These are phyloP conservation scores for Chrysophaeum taylorii DNA, from an alignment of 352 stramenopile genomes.

Conservation along the genomic window DNA sequence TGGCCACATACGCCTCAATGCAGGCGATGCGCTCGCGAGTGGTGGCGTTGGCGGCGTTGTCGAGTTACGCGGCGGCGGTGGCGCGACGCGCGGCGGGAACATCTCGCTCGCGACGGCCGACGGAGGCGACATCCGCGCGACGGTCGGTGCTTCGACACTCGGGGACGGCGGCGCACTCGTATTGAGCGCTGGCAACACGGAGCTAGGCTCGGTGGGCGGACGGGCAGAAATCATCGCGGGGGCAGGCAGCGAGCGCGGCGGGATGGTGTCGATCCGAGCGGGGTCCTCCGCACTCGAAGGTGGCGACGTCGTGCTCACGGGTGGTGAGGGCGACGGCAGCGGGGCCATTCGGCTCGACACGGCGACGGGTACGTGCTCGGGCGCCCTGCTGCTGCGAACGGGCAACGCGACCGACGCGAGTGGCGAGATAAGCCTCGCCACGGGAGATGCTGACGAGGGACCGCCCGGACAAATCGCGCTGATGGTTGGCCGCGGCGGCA, in stretches of 20 bases:
- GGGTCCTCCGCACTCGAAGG: neutral
- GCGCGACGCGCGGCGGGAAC: neutral
- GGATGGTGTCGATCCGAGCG: neutral
- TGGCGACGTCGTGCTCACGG: no score
- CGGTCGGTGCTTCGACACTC: neutral
- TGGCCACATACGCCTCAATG: neutral
- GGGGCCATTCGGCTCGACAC: conserved; percentile 3
- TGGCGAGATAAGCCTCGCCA: neutral
- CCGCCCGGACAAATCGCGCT: neutral
- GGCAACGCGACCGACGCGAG: no score
- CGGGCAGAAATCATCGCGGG: neutral
- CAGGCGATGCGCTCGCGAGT: neutral
- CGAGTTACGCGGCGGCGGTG: neutral
- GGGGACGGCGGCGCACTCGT: neutral
- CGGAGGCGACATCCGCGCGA: neutral
- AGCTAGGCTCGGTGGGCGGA: neutral
- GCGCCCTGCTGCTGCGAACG: no score
- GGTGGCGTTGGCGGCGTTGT: conserved; percentile 1
- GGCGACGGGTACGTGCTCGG: neutral
- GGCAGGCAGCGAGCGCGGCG: neutral
- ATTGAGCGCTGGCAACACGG: neutral
- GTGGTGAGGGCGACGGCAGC: no score
- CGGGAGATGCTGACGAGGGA: neutral
- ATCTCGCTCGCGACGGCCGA: neutral
- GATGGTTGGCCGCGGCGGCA: neutral